Evolutionary conservation across 2,329 filamentous ascomycete genomes (phyloP).

Genomic region (Colletotrichum incanum): DNA sequence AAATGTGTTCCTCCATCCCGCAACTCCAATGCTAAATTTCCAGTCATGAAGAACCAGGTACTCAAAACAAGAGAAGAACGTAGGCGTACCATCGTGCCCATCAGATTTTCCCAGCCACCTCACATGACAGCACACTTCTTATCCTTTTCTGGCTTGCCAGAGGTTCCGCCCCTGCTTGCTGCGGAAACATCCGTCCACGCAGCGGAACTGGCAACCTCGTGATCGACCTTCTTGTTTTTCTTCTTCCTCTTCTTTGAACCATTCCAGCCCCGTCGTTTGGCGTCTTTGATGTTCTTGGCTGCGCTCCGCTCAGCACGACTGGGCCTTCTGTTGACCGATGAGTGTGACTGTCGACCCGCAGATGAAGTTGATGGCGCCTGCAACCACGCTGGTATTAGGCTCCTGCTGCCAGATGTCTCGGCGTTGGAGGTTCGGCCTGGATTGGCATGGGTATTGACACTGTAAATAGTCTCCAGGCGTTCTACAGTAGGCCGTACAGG

Average conservation of each 20-base stretch:
- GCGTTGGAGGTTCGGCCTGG: not conserved
- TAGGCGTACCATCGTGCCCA: not conserved
- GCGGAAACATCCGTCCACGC: constrained; percentile 69
- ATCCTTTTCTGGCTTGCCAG: constrained; percentile 57
- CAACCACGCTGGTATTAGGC: constrained; percentile 53
- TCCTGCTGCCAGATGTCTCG: constrained; percentile 34
- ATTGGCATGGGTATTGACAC: constrained; percentile 45
- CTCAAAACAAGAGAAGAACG: not conserved
- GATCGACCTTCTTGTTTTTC: constrained; percentile 53
- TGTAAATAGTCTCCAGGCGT: constrained; percentile 71
- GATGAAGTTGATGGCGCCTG: constrained; percentile 52
- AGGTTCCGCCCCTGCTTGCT: constrained; percentile 44
- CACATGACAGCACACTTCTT: constrained; percentile 71
- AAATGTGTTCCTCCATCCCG: not conserved
- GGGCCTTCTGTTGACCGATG: constrained; percentile 62
- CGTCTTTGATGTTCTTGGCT: constrained; percentile 74
- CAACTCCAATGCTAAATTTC: constrained; percentile 36
- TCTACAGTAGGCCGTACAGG: constrained; percentile 64
- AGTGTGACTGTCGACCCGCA: constrained; percentile 55
- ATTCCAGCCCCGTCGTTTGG: constrained; percentile 71
- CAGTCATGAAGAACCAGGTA: not conserved
- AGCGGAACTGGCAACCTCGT: constrained; percentile 61
- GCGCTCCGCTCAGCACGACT: constrained; percentile 74
- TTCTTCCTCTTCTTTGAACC: constrained; percentile 59
- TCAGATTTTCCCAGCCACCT: constrained; percentile 32